A percentile compares a stretch with the other conserved stretches of the same genome.
phyloP scores from a whole-genome alignment of 495 filamentous ascomycete species.

The Bathelium albidoporum region DNA sequence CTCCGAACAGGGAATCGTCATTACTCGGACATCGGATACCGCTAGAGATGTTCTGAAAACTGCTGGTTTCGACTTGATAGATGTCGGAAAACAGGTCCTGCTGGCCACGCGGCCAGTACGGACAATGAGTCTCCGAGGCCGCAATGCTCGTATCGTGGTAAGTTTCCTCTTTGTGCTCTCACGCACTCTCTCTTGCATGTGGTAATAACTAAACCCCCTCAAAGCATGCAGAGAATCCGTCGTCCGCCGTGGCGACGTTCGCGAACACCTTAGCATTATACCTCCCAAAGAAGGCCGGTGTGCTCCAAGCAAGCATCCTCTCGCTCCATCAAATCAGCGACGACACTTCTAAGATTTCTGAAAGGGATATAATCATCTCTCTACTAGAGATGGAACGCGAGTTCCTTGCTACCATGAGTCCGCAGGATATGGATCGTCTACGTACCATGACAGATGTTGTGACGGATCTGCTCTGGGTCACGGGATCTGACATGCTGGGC shows the following conservation, averaged over 20 bases:
- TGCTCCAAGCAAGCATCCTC: not conserved
- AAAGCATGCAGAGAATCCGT: not conserved
- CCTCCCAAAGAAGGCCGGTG: not conserved
- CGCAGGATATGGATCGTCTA: not conserved
- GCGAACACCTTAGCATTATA: not conserved
- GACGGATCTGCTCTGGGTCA: not conserved
- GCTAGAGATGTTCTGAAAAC: not conserved
- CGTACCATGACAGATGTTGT: too few relatives aligned
- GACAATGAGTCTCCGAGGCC: not conserved
- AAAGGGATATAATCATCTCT: not conserved
- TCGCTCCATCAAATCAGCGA: not conserved
- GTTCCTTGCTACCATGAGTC: not conserved
- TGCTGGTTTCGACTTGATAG: not conserved
- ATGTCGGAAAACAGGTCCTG: not conserved
- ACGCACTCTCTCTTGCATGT: not conserved
- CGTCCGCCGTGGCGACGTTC: not conserved
- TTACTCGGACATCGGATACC: not conserved
- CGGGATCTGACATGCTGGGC: not conserved
- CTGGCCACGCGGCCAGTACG: not conserved
- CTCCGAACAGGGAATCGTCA: not conserved
- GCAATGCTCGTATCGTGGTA: not conserved
- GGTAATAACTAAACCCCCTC: not conserved
- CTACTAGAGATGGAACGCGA: not conserved
- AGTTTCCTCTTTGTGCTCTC: not conserved
- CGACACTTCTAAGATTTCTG: not conserved